These are phyloP conservation scores for Leucocoprinus leucothites DNA, from an alignment of 768 basidiomycete genomes.

Conservation along the genomic window DNA sequence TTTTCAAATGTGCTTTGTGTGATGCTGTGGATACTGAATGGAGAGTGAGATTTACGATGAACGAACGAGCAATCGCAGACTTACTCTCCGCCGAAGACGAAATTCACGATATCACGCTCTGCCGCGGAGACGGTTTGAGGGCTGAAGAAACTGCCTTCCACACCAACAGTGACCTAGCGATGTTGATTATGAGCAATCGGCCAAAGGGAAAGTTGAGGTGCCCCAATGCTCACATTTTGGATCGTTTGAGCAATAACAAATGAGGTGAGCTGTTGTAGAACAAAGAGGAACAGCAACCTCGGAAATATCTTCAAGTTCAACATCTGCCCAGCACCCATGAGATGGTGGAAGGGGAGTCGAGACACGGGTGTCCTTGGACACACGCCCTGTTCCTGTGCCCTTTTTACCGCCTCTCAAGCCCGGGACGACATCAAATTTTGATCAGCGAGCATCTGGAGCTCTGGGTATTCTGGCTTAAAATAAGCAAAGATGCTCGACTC, in stretches of 20 bases:
- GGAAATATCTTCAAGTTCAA: too few species aligned
- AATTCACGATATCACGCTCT: slow-evolving; percentile 32
- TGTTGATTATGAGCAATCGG: too few species aligned
- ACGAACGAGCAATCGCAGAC: slow-evolving; percentile 3
- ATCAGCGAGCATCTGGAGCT: too few species aligned
- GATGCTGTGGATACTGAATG: slow-evolving; percentile 33
- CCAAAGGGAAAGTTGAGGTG: not conserved
- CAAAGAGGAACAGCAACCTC: too few species aligned
- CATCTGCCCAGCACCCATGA: too few species aligned
- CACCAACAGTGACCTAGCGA: slow-evolving; percentile 34
- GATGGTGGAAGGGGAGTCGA: too few species aligned
- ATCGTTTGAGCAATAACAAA: slow-evolving; percentile 11
- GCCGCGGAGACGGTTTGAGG: slow-evolving; percentile 29
- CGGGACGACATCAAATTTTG: too few species aligned
- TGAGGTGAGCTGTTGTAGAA: not conserved
- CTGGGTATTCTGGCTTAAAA: slow-evolving; percentile 1
- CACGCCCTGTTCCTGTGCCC: not conserved
- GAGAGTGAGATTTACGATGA: not conserved
- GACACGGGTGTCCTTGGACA: not conserved
- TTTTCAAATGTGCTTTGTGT: slow-evolving; percentile 33
- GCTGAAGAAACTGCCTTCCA: slow-evolving; percentile 36
- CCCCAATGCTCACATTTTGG: slow-evolving; percentile 13
- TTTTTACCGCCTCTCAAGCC: too few species aligned
- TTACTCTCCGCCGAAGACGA: slow-evolving; percentile 37
- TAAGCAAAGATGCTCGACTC: not conserved